These are phyloP conservation scores for Chrysochromulina parva DNA, from an alignment of 78 protist genomes.

Conservation along the genomic window DNA sequence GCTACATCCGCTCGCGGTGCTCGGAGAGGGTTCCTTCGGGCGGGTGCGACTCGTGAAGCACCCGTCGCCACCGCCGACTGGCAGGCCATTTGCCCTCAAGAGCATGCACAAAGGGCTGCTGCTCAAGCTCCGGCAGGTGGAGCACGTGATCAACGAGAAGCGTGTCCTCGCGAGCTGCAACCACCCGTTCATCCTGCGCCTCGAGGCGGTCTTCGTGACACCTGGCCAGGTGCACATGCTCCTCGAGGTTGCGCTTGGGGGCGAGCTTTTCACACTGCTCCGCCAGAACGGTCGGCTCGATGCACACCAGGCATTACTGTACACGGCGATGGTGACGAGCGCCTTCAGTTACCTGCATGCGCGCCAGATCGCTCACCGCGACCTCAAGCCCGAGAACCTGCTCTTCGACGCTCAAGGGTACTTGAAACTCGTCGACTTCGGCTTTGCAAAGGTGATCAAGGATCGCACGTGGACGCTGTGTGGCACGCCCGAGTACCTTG, in stretches of 20 bases:
- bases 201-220: not conserved
- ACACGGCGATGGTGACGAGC: not conserved
- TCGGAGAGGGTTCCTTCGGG: not conserved
- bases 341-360: not conserved
- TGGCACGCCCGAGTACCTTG: not conserved
- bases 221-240: not conserved
- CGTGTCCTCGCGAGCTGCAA: not conserved
- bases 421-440: not conserved
- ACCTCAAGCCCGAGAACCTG: not conserved
- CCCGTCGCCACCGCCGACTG: not conserved
- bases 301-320: not conserved
- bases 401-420: not conserved
- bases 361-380: not conserved
- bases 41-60: not conserved
- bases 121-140: slow-evolving; percentile 8
- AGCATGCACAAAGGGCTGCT: not conserved
- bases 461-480: not conserved
- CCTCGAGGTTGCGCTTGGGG: not conserved
- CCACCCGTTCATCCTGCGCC: slow-evolving; percentile 58
- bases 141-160: slow-evolving; percentile 57
- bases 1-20: not conserved
- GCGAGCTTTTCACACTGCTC: not conserved
- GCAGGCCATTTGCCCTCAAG: not conserved
- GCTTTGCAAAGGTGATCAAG: not conserved
- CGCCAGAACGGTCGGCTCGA: not conserved